phyloP scores from a whole-genome alignment of 805 yeast genomes.

The Ogataea allantospora region DNA sequence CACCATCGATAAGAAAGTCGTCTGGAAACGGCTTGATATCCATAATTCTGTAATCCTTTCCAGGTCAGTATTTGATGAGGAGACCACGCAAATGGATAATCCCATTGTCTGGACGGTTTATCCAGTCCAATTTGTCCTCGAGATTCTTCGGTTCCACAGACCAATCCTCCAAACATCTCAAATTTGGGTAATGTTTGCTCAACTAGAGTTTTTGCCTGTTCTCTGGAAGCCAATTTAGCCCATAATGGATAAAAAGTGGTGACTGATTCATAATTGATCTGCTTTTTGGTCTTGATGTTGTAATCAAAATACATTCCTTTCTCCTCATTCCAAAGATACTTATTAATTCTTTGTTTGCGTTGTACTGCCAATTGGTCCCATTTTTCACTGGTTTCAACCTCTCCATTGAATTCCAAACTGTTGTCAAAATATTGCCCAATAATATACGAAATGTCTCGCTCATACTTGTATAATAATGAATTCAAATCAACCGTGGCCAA shows the following conservation, averaged over 20 bases:
- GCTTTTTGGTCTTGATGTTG: conserved; percentile 54
- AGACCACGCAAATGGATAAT: conserved; percentile 97
- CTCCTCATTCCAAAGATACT: conserved; percentile 81
- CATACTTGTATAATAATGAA: conserved; percentile 84
- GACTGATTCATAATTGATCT: conserved; percentile 74
- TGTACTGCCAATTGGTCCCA: conserved; percentile 62
- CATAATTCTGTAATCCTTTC: conserved; percentile 79
- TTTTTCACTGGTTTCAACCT: conserved; percentile 41
- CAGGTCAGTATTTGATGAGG: conserved; percentile 96
- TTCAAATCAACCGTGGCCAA: conserved; percentile 90
- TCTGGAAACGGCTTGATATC: conserved; percentile 59
- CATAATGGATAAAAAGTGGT: conserved; percentile 92
- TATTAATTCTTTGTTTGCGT: conserved; percentile 56
- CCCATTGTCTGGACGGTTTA: conserved; percentile 96
- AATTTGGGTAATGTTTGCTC: conserved; percentile 58
- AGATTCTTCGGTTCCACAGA: conserved; percentile 73
- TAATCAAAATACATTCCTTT: conserved; percentile 83
- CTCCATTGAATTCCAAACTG: conserved; percentile 41
- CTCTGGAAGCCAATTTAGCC: conserved; percentile 65
- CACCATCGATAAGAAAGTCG: conserved; percentile 86
- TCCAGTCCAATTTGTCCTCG: conserved; percentile 68
- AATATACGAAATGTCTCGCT: conserved; percentile 70
- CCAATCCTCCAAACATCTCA: conserved; percentile 88
- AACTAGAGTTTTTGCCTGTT: conserved; percentile 68
- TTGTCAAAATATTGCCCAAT: conserved; percentile 58